These are phyloP conservation scores for Ceratocystis lukuohia DNA, from an alignment of 2,329 filamentous ascomycete species.

Conservation along the genomic window DNA sequence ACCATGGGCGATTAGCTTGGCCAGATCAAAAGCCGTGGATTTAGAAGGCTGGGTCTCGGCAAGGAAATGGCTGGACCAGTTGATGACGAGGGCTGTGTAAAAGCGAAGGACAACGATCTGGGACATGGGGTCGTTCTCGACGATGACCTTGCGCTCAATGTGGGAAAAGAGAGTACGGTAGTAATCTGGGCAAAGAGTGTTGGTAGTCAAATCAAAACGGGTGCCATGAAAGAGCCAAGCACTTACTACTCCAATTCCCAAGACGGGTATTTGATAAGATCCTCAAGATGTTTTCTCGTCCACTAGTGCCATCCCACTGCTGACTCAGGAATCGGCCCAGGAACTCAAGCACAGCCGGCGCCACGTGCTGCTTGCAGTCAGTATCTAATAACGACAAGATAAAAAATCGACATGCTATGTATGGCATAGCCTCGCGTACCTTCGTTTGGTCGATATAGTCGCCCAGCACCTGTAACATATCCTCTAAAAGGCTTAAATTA, in stretches of 20 bases:
- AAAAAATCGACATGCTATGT: not conserved
- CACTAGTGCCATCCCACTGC: constrained; percentile 49
- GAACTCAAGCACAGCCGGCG: constrained; percentile 37
- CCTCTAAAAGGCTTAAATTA: constrained; percentile 36
- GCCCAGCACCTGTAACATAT: constrained; percentile 42
- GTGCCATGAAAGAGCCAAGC: not conserved
- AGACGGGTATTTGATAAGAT: constrained; percentile 45
- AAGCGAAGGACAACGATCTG: constrained; percentile 50
- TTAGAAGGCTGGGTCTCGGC: constrained; percentile 28
- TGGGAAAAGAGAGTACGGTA: constrained; percentile 35
- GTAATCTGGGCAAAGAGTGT: constrained; percentile 32
- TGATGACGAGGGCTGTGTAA: constrained; percentile 52
- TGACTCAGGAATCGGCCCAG: constrained; percentile 38
- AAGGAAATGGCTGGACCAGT: constrained; percentile 39
- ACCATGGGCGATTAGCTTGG: constrained; percentile 35
- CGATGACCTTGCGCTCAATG: constrained; percentile 38
- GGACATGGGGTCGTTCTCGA: constrained; percentile 35
- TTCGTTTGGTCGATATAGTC: constrained; percentile 45
- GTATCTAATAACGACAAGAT: not conserved
- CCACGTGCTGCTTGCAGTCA: constrained; percentile 29
- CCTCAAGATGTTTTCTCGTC: constrained; percentile 40
- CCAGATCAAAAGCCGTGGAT: constrained; percentile 29
- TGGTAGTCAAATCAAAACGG: constrained; percentile 32
- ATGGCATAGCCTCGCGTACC: constrained; percentile 28
- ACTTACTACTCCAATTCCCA: constrained; percentile 40